These are phyloP conservation scores for Metschnikowia anglica DNA, from an alignment of 805 yeast species.

Conservation along the genomic window DNA sequence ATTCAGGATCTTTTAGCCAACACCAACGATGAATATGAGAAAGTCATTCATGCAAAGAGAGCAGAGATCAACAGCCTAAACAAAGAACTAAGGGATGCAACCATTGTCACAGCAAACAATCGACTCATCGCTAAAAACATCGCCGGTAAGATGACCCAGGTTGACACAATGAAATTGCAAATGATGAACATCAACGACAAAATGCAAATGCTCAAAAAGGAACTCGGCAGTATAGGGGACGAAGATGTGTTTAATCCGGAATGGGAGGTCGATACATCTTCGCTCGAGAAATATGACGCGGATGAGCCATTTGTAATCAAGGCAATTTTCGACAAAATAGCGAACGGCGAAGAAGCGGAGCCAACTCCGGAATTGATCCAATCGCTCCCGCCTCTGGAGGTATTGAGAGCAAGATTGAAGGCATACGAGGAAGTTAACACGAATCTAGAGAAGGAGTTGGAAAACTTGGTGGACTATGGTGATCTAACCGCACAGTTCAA, in stretches of 20 bases:
- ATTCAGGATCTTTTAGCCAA: conserved; percentile 39
- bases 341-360: conserved; percentile 27
- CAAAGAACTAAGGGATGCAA: conserved; percentile 38
- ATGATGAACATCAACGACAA: conserved; percentile 42
- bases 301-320: conserved; percentile 86
- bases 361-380: conserved; percentile 26
- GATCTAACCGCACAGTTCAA: conserved; percentile 65
- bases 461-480: conserved; percentile 46
- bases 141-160: conserved; percentile 33
- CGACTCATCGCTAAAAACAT: conserved; percentile 37
- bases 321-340: conserved; percentile 55
- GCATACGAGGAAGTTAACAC: conserved; percentile 76
- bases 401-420: conserved; percentile 71
- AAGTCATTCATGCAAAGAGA: conserved; percentile 34
- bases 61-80: conserved; percentile 37
- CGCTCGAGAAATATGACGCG: conserved; percentile 69
- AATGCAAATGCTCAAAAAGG: conserved; percentile 28
- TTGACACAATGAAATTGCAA: conserved; percentile 53
- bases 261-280: conserved; percentile 62
- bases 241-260: conserved; percentile 25
- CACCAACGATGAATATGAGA: conserved; percentile 41
- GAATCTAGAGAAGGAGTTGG: conserved; percentile 52
- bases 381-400: conserved; percentile 45
- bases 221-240: conserved; percentile 23
- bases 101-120: conserved; percentile 44